Evolutionary conservation across 345 rosid species (phyloP).

Genomic region (Eucalyptus paniculata): DNA sequence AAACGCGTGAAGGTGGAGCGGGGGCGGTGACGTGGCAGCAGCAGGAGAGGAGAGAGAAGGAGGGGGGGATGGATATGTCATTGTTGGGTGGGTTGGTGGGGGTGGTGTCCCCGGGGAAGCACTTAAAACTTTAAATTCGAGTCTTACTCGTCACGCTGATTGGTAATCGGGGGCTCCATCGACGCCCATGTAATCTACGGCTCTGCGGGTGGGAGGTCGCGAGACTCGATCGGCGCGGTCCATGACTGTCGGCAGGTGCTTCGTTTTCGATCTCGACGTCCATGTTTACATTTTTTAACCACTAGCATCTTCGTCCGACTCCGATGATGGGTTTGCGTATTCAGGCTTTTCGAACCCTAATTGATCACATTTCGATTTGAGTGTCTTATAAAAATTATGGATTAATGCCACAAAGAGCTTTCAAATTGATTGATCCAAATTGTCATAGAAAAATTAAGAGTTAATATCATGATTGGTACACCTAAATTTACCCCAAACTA

Average conservation of each 20-base stretch:
- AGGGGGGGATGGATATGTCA: not conserved
- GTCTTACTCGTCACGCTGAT: not conserved
- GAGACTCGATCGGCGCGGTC: not conserved
- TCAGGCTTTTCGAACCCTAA: not conserved
- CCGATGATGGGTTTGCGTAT: fast-evolving
- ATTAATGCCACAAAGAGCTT: fast-evolving
- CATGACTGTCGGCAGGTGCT: not conserved
- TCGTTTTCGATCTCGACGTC: fast-evolving
- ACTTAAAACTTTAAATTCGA: not conserved
- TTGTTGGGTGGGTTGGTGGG: not conserved
- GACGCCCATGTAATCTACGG: not conserved
- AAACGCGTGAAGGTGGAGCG: not conserved
- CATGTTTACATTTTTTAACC: not conserved
- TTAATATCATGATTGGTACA: too few relatives aligned
- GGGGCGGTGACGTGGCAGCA: not conserved
- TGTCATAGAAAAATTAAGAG: too few relatives aligned
- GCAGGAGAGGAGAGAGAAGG: not conserved
- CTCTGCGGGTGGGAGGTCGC: not conserved
- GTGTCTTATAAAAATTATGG: fast-evolving
- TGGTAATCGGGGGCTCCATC: not conserved
- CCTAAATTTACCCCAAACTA: too few relatives aligned
- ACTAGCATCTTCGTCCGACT: fast-evolving
- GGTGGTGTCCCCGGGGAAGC: not conserved
- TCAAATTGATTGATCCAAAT: too few relatives aligned
- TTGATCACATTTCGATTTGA: fast-evolving